Evolutionary conservation across 768 basidiomycete genomes (phyloP), one percentile per base, ranked within the genome.

Genomic region (Sutorius australiensis): DNA sequence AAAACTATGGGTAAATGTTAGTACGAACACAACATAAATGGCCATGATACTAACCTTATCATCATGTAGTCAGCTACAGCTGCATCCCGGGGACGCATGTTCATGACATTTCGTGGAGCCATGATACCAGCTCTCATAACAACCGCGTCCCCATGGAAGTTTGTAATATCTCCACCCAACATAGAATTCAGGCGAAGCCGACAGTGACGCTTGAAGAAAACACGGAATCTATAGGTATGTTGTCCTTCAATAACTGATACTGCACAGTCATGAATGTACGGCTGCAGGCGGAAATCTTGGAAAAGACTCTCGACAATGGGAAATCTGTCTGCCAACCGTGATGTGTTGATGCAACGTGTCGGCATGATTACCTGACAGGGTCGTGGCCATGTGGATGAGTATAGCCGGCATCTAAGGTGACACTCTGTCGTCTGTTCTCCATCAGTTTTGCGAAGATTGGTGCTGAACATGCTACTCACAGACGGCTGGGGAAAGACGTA

Each of bases 141-240:
- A 10, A 56, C 49, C 31, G 33, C 31, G 13, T 58, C 46, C 0
- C 54, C 41, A 11, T 0, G 41, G 19, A 58, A 56, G 6, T 32
- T 7, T 17, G 5, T n/a, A 37, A 12, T 40, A 27, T n/a, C 33
- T 1, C 4, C 24, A 1, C 48, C 30, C 34, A 58, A 32, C 4
- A 51, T 33, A 6, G 33, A 1, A 12, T 58, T 58, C 5, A 9
- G 10, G 32, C 14, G 24, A 28, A 58, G 57, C 28, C 4, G 9
- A 24, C 39, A 34, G 32, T 58, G 54, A 4, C 27, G 9, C 14
- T 58, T 58, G 54, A 58, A 58, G 49, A 55, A 58, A 1, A 58
- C 27, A n/a, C 41, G 12, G 19, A 58, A 58, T 17, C 3, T 9
- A 40, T 57, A n/a, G 17, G 17, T 30, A 32, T 54, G 46, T 38